Percentiles rank a stretch among this genome's conserved stretches.
Conservation (phyloP, 129 eudicot species). For the Chrysanthemum makinoi region DNA sequence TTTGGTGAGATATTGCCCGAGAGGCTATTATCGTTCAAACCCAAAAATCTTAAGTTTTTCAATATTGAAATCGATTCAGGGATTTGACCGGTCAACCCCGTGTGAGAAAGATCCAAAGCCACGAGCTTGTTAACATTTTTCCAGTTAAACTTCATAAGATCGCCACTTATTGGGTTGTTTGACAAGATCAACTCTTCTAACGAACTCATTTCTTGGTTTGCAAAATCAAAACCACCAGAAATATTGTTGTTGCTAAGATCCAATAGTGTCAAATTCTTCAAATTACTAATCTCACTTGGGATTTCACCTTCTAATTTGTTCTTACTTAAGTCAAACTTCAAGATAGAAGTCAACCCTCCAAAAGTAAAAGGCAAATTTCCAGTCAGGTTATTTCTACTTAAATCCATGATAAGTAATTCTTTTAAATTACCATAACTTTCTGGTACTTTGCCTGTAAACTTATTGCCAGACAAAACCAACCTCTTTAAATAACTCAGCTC, state of each 20-base stretch:
- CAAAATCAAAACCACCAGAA: conserved; percentile 54
- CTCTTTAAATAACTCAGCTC: conserved; percentile 47
- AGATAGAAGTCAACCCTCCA: conserved; percentile 59
- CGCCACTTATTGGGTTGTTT: conserved; percentile 64
- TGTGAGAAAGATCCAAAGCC: conserved; percentile 61
- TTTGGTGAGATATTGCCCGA: conserved; percentile 56
- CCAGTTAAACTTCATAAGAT: conserved; percentile 51
- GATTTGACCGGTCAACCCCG: conserved; percentile 51
- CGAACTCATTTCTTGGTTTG: conserved; percentile 55
- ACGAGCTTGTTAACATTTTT: conserved; percentile 37
- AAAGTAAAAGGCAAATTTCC: conserved; percentile 55
- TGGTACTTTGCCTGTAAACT: conserved; percentile 51
- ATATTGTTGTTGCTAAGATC: conserved; percentile 70
- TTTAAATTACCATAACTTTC: conserved; percentile 49
- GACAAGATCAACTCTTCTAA: conserved; percentile 72
- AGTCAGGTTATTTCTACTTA: conserved; percentile 62
- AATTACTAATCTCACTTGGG: conserved; percentile 47
- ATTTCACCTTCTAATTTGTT: conserved; percentile 56
- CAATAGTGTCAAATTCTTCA: conserved; percentile 63
- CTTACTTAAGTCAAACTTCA: conserved; percentile 79
- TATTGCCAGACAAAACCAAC: conserved; percentile 60
- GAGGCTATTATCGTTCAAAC: conserved; percentile 60
- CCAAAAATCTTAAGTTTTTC: conserved; percentile 57
- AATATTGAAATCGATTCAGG: conserved; percentile 56
- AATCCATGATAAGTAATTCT: conserved; percentile 62